A percentile compares a stretch with the other conserved stretches of the same genome.
Evolutionary conservation across 2,329 filamentous ascomycete genomes (phyloP).

Genomic region (Aspergillus bombycis): DNA sequence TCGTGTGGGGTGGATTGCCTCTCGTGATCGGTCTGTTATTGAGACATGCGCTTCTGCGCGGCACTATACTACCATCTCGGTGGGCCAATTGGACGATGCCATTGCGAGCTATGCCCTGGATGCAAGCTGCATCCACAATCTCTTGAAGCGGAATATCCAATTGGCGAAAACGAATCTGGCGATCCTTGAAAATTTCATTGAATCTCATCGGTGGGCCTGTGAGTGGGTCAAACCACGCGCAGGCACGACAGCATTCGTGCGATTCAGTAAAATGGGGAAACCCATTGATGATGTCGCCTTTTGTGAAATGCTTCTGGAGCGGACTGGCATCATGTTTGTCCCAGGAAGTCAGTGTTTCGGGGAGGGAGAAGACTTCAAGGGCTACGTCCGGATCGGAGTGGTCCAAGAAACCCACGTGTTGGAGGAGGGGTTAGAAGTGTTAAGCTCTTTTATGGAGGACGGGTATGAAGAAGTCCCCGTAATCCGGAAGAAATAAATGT

Average conservation of each 20-base stretch:
- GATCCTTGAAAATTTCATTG: constrained; percentile 68
- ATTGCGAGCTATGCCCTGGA: constrained; percentile 76
- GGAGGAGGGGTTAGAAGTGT: constrained; percentile 61
- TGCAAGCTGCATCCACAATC: constrained; percentile 62
- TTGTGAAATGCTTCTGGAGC: constrained; percentile 66
- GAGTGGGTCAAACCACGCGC: constrained; percentile 75
- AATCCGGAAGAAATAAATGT: constrained; percentile 61
- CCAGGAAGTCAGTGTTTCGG: constrained; percentile 76
- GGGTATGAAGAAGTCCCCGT: constrained; percentile 53
- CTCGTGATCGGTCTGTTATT: constrained; percentile 64
- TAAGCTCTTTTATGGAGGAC: constrained; percentile 57
- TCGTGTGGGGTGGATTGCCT: constrained; percentile 80
- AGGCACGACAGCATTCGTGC: constrained; percentile 80
- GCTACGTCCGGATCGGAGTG: constrained; percentile 76
- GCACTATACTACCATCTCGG: constrained; percentile 85
- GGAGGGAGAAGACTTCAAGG: constrained; percentile 63
- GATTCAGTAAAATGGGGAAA: constrained; percentile 61
- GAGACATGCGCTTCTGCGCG: constrained; percentile 65
- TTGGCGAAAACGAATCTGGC: constrained; percentile 70
- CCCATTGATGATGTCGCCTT: constrained; percentile 71
- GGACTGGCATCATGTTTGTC: constrained; percentile 71
- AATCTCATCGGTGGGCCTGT: constrained; percentile 64
- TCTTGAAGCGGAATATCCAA: constrained; percentile 66
- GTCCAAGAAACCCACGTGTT: constrained; percentile 70
- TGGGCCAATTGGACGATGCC: constrained; percentile 79